Evolutionary conservation across 1,284 basidiomycete species (phyloP), one percentile per base, ranked within the genome.

Genomic region (Phaffia rhodozyma): DNA sequence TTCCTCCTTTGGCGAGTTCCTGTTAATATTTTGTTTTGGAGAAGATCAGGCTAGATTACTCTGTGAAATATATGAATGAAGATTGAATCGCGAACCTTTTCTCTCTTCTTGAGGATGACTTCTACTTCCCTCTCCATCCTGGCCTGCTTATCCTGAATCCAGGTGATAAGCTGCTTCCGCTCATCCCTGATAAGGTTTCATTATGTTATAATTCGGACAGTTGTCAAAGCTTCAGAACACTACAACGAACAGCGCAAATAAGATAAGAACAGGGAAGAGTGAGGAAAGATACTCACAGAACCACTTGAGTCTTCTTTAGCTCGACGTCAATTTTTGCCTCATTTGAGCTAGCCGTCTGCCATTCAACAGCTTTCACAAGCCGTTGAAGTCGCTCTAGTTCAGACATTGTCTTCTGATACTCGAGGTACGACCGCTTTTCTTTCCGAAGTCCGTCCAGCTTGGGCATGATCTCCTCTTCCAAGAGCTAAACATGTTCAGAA

Each of bases 391-490:
- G 84, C 75, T 98, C 94, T 48, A 98, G 82, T 73, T 97, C 92
- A 0, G 86, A 82, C 55, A 84, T 84, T 0, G 87, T 83, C 75
- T 97, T 97, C 75, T 97, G 93, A 74, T 86, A 98, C 68, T 88
- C 86, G 49, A 98, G 80, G 73, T 86, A 97, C 13, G 87, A 83
- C 47, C 89, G 83, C 75, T 97, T 97, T 77, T 99, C 92, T 32
- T 82, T 81, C 6, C 94, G 83, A 0, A 97, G 84, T 69, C 86
- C 91, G 72, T 97, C 88, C 54, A 98, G 81, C 74, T 97, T 97
- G 0, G 94, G 94, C 0, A 85, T 87, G 72, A 98, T 97, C 75
- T 98, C 96, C 73, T 97, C 92, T 1, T 79, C 76, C 27, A 97
- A 82, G 21, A 89, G 79, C 76, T 79, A 61, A 48, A 30, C 21